A percentile compares a stretch with the other conserved stretches of the same genome.
Evolutionary conservation across 1,284 basidiomycete genomes (phyloP).

Genomic region (Cutaneotrichosporon cyanovorans): DNA sequence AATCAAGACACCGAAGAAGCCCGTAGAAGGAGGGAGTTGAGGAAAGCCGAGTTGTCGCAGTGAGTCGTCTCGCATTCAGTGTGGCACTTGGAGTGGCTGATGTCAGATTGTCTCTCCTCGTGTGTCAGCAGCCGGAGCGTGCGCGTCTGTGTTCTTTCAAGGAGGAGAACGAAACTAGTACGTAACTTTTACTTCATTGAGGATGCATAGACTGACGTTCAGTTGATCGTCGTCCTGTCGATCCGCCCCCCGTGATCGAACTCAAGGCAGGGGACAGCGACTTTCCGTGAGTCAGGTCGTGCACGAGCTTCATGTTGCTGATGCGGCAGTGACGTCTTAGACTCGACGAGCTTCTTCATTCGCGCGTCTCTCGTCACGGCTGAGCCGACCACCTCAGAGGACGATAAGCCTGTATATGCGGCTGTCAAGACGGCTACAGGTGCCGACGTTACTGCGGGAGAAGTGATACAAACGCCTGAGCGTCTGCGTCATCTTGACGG

Average conservation of each 20-base stretch:
- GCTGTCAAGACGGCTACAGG: slow-evolving; percentile 40
- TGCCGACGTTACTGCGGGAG: slow-evolving; percentile 43
- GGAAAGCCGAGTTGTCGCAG: not conserved
- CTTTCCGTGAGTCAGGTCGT: slow-evolving; percentile 6
- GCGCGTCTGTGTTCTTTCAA: slow-evolving; percentile 47
- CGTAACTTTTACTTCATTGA: slow-evolving; percentile 20
- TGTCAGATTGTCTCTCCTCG: slow-evolving; percentile 16
- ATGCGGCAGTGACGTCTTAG: slow-evolving; percentile 22
- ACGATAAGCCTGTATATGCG: slow-evolving; percentile 20
- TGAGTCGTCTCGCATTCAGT: no score
- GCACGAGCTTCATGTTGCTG: no score
- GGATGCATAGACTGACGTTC: no score
- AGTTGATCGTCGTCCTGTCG: slow-evolving; percentile 45
- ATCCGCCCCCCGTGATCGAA: slow-evolving; percentile 46
- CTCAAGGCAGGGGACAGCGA: slow-evolving; percentile 20
- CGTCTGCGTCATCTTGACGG: slow-evolving; percentile 40
- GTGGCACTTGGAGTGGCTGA: not conserved
- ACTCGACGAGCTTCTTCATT: slow-evolving; percentile 37
- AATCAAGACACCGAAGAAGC: not conserved
- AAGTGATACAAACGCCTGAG: slow-evolving; percentile 44
- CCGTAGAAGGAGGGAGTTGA: not conserved
- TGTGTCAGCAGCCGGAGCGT: slow-evolving; percentile 44
- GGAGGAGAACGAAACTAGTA: slow-evolving; percentile 48
- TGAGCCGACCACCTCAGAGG: slow-evolving; percentile 2
- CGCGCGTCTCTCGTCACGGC: slow-evolving; percentile 33